Evolutionary conservation across 2,329 filamentous ascomycete genomes (phyloP).

Genomic region (Paramyrothecium sp.): DNA sequence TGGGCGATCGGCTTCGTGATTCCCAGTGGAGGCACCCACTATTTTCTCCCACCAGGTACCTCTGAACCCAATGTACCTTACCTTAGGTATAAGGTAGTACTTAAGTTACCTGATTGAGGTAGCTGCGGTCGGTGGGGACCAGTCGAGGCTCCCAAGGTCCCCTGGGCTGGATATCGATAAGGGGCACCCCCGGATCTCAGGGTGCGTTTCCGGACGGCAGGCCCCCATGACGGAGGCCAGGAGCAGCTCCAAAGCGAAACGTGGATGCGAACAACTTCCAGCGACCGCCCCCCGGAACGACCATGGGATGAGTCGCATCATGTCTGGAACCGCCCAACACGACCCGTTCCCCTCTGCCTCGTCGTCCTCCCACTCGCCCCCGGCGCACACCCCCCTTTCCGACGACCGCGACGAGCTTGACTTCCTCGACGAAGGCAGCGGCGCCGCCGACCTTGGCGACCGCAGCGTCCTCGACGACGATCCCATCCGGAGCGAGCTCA

Average conservation of each 20-base stretch:
- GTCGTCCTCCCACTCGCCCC: conserved; percentile 27
- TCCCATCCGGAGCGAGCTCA: conserved; percentile 49
- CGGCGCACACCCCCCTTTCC: conserved; percentile 20
- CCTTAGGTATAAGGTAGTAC: too few relatives aligned
- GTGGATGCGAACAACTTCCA: neutral
- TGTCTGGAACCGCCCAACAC: conserved; percentile 36
- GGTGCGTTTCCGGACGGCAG: too few relatives aligned
- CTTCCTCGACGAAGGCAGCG: conserved; percentile 30
- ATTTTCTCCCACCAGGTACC: too few relatives aligned
- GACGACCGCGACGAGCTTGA: conserved; percentile 48
- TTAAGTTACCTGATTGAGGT: too few relatives aligned
- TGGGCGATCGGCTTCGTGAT: neutral
- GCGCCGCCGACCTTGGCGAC: conserved; percentile 16
- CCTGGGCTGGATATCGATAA: neutral
- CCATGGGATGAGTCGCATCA: conserved; percentile 38
- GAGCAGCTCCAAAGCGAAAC: neutral
- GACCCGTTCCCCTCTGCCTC: conserved; percentile 34
- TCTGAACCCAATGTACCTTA: too few relatives aligned
- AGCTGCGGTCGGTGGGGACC: too few relatives aligned
- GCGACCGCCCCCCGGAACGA: conserved; percentile 10
- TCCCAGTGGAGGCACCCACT: too few relatives aligned
- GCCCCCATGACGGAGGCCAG: neutral
- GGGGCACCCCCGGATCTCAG: neutral
- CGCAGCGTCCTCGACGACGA: conserved; percentile 51
- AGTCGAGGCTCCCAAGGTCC: neutral